Evolutionary conservation across 768 basidiomycete species (phyloP).

Genomic region (Chiua virens): DNA sequence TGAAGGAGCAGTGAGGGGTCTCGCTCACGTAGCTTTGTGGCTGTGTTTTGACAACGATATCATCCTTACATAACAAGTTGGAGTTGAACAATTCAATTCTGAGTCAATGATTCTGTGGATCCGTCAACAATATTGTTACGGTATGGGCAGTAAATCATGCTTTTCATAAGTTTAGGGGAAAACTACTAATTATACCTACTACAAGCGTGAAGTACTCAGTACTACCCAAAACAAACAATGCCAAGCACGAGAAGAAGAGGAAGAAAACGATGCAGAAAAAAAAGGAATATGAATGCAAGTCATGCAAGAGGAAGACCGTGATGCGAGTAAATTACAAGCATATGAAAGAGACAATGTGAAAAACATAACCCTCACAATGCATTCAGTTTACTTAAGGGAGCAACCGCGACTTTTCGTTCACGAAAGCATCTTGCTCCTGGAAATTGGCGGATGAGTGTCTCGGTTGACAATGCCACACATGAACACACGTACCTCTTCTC

Average conservation of each 20-base stretch:
- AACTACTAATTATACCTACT: constrained; percentile 5
- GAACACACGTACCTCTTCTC: constrained; percentile 12
- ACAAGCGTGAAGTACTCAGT: constrained; percentile 14
- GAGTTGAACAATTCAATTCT: no score
- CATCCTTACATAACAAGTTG: no score
- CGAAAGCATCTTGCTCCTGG: constrained; percentile 4
- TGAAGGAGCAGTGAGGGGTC: no score
- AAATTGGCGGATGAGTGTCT: not conserved
- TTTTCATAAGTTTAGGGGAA: constrained; percentile 7
- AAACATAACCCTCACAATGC: not conserved
- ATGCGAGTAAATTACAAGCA: not conserved
- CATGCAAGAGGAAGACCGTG: not conserved
- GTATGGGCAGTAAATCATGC: constrained; percentile 36
- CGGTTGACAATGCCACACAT: not conserved
- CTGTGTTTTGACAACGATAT: no score
- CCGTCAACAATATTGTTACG: no score
- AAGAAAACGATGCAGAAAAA: not conserved
- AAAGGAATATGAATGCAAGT: constrained; percentile 3
- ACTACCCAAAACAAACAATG: constrained; percentile 7
- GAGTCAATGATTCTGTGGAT: no score
- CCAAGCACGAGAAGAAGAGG: not conserved
- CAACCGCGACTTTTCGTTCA: constrained; percentile 26
- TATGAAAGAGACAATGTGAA: not conserved
- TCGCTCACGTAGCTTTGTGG: no score
- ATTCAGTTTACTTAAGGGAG: constrained; percentile 23